These are phyloP conservation scores for Aspergillus fructus DNA, from an alignment of 2,329 filamentous ascomycete species.

Conservation along the genomic window DNA sequence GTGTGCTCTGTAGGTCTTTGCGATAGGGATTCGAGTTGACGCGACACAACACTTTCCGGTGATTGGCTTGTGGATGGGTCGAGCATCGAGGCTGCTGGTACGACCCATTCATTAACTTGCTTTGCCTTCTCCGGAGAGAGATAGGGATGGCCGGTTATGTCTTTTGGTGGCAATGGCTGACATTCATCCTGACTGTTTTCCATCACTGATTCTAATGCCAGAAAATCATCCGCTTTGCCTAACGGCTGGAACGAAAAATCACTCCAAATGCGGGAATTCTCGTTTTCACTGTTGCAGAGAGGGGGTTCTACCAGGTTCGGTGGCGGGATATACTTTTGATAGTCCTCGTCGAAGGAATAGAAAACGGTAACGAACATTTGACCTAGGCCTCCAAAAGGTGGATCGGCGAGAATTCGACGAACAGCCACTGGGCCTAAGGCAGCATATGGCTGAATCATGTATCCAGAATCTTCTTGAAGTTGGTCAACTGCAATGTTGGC, in stretches of 20 bases:
- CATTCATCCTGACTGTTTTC: constrained; percentile 14
- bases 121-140: constrained; percentile 29
- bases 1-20: not conserved
- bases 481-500: constrained; percentile 21
- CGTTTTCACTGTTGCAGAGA: constrained; percentile 18
- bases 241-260: constrained; percentile 31
- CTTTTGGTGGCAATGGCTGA: not conserved
- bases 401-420: constrained; percentile 26
- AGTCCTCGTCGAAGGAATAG: constrained; percentile 18
- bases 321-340: constrained; percentile 12
- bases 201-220: constrained; percentile 12
- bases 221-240: constrained; percentile 27
- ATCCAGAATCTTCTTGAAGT: constrained; percentile 4
- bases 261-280: constrained; percentile 31
- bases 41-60: not conserved
- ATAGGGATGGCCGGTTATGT: constrained; percentile 21
- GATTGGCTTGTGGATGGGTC: not conserved
- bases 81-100: not conserved
- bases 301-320: constrained; percentile 21
- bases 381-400: constrained; percentile 14
- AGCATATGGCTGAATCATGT: constrained; percentile 22
- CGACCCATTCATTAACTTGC: constrained; percentile 31
- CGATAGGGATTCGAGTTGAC: not conserved
- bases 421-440: constrained; percentile 19
- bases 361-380: constrained; percentile 26